Evolutionary conservation across 2,329 filamentous ascomycete species (phyloP), one percentile per base, ranked within the genome.

Genomic region (Zymoseptoria ardabiliae): DNA sequence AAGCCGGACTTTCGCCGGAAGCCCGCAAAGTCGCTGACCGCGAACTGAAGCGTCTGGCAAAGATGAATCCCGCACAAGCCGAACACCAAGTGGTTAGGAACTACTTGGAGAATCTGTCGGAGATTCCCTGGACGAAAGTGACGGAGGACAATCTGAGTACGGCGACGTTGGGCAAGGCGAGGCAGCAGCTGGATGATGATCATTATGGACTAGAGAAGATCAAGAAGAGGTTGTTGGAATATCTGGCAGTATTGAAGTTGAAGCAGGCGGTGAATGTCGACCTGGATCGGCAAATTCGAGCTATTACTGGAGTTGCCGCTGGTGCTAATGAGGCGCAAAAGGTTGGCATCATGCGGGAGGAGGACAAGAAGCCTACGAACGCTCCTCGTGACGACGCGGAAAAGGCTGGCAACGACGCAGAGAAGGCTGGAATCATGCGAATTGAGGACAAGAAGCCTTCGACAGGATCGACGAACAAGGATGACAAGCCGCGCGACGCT

Each of bases 151-250:
- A 91, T 30, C 83, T 99, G 2, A 91, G 92, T 7, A 82, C 85
- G 0, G 87, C 91, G 9, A 97, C 92, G 0, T 74, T 97, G 58
- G 81, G 83, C 60, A 83, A 82, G 66, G 94, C 94, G 6, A 85
- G 91, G 57, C 90, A 91, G 75, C 94, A 97, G 74, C 82, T 99
- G 5, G 91, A 99, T 69, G 87, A 95, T 64, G 94, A 99, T 71
- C 94, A 99, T 74, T 97, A 97, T 68, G 94, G 94, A 0, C 79
- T 99, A 13, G 91, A 97, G 62, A 95, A 93, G 75, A 93, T 99
- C 71, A 99, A 99, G 84, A 97, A 96, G 81, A 84, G 94, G 50
- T 76, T 99, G 21, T 82, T 99, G 4, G 95, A 97, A 73, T 99
- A 99, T 71, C 81, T 99, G 50, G 95, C 94, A 2, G 94, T 99